Base-by-base conservation (phyloP, 169 alveolate species). In the Eimeria tenella region DNA sequence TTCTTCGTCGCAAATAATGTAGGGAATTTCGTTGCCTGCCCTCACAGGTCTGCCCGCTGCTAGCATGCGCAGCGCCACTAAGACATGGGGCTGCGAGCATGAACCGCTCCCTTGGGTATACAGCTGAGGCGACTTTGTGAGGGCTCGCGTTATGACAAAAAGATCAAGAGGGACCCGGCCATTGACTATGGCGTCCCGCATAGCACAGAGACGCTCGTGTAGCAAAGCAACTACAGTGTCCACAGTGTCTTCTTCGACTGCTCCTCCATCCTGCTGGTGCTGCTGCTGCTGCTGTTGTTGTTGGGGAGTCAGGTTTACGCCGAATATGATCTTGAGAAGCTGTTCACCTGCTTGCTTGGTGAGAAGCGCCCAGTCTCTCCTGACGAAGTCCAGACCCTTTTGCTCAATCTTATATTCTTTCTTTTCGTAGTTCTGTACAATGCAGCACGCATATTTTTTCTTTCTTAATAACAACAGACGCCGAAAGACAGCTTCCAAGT, bases 291-390 rank as follows among this genome's bases (percentile, higher is more conserved):
- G 63, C 49, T 65, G 93, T 10, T 86, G 63, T 31, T 53, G 15
- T 21, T 11, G 56, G 23, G 84, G 56, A 31, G 75, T 75, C 19
- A 25, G 94, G 55, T 82, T 50, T 8, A 77, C 63, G 53, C 93
- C 65, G 23, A 70, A 95, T 55, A 97, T 95, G 55, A 96, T 89
- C 81, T 96, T 97, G 23, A 97, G 94, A 8, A 97, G 97, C 86
- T 94, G 97, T 63, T 96, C 95, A n/a, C 99, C 98, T 55, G 97
- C 97, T 13, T 96, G 96, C 87, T 98, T 99, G 42, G 99, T 97
- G 88, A 99, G 95, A 25, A 97, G 96, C 73, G 99, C 98, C 99
- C 99, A 99, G 96, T 99, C 99, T 92, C 99, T 97, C 93, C 99
- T 95, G 62, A 99, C 99, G 93, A 99, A 97, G 96, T 99, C 99